These are phyloP conservation scores for Microascus cirrosus DNA, from an alignment of 2,329 filamentous ascomycete species.

Conservation along the genomic window DNA sequence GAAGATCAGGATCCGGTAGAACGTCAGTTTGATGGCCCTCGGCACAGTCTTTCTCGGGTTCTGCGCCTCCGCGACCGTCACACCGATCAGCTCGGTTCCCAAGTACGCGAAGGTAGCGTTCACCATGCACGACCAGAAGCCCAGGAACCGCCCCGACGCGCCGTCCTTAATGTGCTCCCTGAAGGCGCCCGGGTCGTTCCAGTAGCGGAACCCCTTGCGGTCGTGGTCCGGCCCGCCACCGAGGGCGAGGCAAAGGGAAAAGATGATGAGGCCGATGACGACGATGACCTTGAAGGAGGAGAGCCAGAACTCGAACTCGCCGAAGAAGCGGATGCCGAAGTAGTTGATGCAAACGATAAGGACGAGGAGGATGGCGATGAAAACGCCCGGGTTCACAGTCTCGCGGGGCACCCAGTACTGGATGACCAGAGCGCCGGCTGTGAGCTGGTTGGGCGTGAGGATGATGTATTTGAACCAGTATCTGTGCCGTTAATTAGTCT, in stretches of 20 bases:
- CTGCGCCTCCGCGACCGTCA: constrained; percentile 69
- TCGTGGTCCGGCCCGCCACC: constrained; percentile 55
- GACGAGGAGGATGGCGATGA: constrained; percentile 61
- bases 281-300: constrained; percentile 58
- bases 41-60: constrained; percentile 70
- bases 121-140: constrained; percentile 61
- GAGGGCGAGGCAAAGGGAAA: constrained; percentile 50
- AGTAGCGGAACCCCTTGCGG: constrained; percentile 55
- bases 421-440: constrained; percentile 68
- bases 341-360: constrained; percentile 56
- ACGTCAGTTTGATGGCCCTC: constrained; percentile 67
- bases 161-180: constrained; percentile 31
- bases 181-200: constrained; percentile 51
- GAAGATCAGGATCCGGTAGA: constrained; percentile 74
- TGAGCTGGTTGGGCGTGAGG: constrained; percentile 74
- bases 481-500: constrained; percentile 16
- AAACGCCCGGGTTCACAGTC: constrained; percentile 65
- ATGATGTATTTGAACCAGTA: constrained; percentile 76
- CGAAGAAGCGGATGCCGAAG: constrained; percentile 58
- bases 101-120: constrained; percentile 72
- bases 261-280: constrained; percentile 54
- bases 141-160: constrained; percentile 41
- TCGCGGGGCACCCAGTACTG: constrained; percentile 62
- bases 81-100: constrained; percentile 65
- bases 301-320: constrained; percentile 53